Evolutionary conservation across 2,329 filamentous ascomycete species (phyloP).

Genomic region (Paraphaeosphaeria minitans): DNA sequence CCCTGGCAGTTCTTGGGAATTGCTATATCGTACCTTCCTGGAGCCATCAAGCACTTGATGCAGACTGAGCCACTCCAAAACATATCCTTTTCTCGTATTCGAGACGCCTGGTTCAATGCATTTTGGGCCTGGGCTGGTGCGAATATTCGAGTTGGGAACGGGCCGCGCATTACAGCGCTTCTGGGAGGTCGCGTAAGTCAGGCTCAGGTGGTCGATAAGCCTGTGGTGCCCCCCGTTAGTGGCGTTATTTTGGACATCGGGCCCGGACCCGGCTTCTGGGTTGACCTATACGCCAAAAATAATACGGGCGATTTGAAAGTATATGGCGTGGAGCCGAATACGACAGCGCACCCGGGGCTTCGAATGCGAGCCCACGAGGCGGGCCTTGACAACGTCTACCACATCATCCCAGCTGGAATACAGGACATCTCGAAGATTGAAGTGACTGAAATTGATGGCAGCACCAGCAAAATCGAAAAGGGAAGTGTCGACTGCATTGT

Average conservation of each 20-base stretch:
- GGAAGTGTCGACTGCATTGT: constrained; percentile 6
- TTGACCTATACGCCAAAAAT: constrained; percentile 4
- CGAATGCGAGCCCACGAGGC: neutral
- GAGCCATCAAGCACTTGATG: neutral
- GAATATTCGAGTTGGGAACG: constrained; percentile 1
- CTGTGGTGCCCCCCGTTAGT: constrained; percentile 1
- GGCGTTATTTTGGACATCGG: constrained; percentile 6
- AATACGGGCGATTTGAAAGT: constrained; percentile 1
- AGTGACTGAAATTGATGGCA: neutral
- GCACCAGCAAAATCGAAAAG: constrained; percentile 4
- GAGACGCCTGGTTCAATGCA: constrained; percentile 7
- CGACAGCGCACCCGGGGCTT: neutral
- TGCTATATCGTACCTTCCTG: constrained; percentile 5
- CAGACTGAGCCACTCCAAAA: neutral
- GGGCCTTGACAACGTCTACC: constrained; percentile 1
- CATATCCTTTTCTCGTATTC: neutral
- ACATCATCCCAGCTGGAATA: constrained; percentile 6
- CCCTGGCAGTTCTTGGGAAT: constrained; percentile 5
- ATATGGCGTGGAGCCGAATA: constrained; percentile 6
- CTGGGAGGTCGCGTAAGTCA: constrained; percentile 8
- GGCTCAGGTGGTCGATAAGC: constrained; percentile 1
- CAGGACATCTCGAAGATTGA: neutral
- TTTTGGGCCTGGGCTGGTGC: constrained; percentile 6
- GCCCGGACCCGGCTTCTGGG: constrained; percentile 5
- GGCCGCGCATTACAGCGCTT: constrained; percentile 8